Base-by-base conservation (phyloP, 345 rosid genomes). In the Eucalyptus regnans region DNA sequence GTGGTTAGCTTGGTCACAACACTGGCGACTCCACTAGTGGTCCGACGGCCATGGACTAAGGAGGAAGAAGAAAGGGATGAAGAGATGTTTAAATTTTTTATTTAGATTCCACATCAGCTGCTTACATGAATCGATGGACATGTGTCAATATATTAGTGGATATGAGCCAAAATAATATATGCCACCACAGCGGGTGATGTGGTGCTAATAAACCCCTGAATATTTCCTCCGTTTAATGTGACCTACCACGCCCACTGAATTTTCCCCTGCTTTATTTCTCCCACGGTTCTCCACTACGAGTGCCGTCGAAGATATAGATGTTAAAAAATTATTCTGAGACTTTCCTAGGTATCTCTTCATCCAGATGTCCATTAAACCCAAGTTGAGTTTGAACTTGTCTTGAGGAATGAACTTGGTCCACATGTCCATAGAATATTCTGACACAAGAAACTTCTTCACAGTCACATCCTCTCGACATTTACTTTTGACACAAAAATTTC, bases 201-300 rank as follows among this genome's bases (percentile, higher is more conserved):
- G 11, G 12, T 31, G 41, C 6, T 31, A 31, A n/a, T 17, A 15
- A 66, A 66, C n/a, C 41, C 11, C 3, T 8, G 2, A 16, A 66
- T 66, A 66, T 31, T 66, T 64, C 5, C 22, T 31, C 2, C 5
- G 0, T 52, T 52, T 1, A 52, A 52, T 52, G 25, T 8, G 58
- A 52, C 1, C 10, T 52, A 3, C 1, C 5, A 52, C 2, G 58
- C 5, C 9, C 10, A 0, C 2, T 52, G 25, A 52, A 52, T 52
- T 52, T 52, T 18, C 0, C 2, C 10, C 1, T 52, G 0, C 4
- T 52, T 20, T 18, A 8, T 52, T 52, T 52, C 9, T 52, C 58
- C 2, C 25, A 52, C 2, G 4, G 0, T 52, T 52, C 5, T 52
- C 4, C 5, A 52, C 1, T 8, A 4, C 1, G 1, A 20, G 58